Percentiles rank a stretch among this genome's conserved stretches.
phyloP scores from a whole-genome alignment of 805 yeast species.

The Phaffomyces thermotolerans region DNA sequence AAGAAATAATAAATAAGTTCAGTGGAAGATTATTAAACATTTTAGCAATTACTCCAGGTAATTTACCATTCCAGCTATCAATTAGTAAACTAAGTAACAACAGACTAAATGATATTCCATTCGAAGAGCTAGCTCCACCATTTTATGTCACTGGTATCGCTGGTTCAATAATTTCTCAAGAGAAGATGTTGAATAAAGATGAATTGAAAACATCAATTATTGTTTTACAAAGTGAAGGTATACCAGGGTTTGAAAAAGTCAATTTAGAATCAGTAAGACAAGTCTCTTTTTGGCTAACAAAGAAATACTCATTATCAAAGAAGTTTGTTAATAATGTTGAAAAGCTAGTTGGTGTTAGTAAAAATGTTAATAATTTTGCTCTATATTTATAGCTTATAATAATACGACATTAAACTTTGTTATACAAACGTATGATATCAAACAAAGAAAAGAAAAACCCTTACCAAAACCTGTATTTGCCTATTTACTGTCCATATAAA shows the following conservation, averaged over 20 bases:
- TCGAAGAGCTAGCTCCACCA: conserved; percentile 42
- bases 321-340: conserved; percentile 9
- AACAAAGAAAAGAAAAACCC: no score
- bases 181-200: conserved; percentile 7
- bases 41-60: conserved; percentile 28
- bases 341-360: conserved; percentile 9
- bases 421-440: neutral
- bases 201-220: conserved; percentile 10
- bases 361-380: conserved; percentile 20
- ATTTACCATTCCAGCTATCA: conserved; percentile 22
- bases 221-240: conserved; percentile 52
- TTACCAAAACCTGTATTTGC: neutral
- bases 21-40: conserved; percentile 14
- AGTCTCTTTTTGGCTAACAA: conserved; percentile 5
- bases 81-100: conserved; percentile 12
- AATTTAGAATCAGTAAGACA: conserved; percentile 29
- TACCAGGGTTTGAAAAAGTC: conserved; percentile 50
- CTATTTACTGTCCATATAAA: no score
- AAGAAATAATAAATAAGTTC: neutral
- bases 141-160: conserved; percentile 52
- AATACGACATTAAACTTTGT: neutral
- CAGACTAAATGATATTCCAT: conserved; percentile 3
- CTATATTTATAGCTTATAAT: conserved; percentile 12
- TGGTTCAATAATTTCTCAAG: conserved; percentile 36
- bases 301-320: conserved; percentile 3